Base-by-base conservation (phyloP, 495 filamentous ascomycete species). In the Penicillium atrosanguineum region DNA sequence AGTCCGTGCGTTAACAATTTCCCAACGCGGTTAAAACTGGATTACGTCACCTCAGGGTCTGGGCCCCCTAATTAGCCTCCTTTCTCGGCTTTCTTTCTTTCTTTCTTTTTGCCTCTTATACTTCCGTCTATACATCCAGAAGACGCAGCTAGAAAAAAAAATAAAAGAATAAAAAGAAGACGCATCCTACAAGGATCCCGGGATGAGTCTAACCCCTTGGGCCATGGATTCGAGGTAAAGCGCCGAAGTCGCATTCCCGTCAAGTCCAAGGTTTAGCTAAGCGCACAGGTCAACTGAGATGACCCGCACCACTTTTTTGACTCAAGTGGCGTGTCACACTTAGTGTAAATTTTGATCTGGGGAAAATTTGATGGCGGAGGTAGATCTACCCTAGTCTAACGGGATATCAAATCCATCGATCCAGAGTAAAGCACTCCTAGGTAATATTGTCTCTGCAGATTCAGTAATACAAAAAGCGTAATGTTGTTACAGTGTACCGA, bases 1-100 rank as follows among this genome's bases (percentile, higher is more conserved):
- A 14, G 44, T 50, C 55, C 44, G 50, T 56, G 54, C 54, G 38
- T 26, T 31, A 19, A 16, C 38, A 40, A 34, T 34, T 34, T 34
- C 31, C 31, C 31, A 20, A 40, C 38, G 38, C 38, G 38, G 16
- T 40, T 54, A 34, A 44, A 55, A 48, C 9, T 23, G 39, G 52
- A 41, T 43, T 50, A 59, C 56, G 56, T 59, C 56, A 59, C 51
- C 37, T 44, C 21, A 42, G 41, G 46, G 58, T 61, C 58, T 57
- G 44, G 58, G 36, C 60, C 57, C 57, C 57, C 47, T 57, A 56
- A 55, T 61, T 61, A 61, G 53, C 51, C 53, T 26, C 19, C 31
- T 50, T 40, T 18, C 36, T 23, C 21, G 34, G 9, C 38, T 40
- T 34, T 34, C 31, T 15, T 34, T 34, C 31, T 34, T 34, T 19